These are phyloP conservation scores for Aspergillus cejpii DNA, from an alignment of 2,329 filamentous ascomycete species.

Conservation along the genomic window DNA sequence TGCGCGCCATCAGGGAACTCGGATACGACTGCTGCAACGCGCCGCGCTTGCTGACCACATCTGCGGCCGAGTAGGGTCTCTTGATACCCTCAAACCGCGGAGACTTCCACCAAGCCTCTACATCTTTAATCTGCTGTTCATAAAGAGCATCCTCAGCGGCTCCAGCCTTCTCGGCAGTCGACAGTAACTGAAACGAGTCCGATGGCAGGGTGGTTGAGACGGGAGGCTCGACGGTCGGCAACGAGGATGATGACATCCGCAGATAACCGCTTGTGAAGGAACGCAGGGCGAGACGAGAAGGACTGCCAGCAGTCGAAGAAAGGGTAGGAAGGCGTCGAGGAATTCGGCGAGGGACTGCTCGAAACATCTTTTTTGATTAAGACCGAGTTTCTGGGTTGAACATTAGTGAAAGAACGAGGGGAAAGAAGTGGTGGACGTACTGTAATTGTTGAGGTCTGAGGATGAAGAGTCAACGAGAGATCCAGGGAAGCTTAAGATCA, in stretches of 20 bases:
- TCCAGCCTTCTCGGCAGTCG: constrained; percentile 69
- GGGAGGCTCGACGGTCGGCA: constrained; percentile 53
- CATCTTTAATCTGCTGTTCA: constrained; percentile 73
- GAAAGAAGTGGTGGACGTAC: not conserved
- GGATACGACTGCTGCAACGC: constrained; percentile 81
- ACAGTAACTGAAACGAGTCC: constrained; percentile 79
- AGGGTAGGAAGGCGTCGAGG: constrained; percentile 27
- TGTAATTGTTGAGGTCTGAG: not conserved
- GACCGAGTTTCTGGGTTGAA: not conserved
- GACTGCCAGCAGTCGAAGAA: constrained; percentile 16
- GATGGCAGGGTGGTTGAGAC: constrained; percentile 57
- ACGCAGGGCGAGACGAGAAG: constrained; percentile 25
- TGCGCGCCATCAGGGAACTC: constrained; percentile 88
- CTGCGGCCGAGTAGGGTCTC: constrained; percentile 80
- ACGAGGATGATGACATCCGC: constrained; percentile 49
- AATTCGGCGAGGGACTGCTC: constrained; percentile 31
- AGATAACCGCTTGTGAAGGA: constrained; percentile 35
- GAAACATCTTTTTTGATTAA: constrained; percentile 26
- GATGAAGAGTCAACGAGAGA: no score
- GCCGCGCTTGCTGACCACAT: constrained; percentile 89
- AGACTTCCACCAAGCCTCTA: constrained; percentile 84
- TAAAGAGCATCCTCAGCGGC: constrained; percentile 78
- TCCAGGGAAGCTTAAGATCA: not conserved
- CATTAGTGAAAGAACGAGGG: not conserved
- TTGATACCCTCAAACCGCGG: constrained; percentile 83